Evolutionary conservation across 169 alveolate genomes (phyloP).

Genomic region (Eimeria falciformis): DNA sequence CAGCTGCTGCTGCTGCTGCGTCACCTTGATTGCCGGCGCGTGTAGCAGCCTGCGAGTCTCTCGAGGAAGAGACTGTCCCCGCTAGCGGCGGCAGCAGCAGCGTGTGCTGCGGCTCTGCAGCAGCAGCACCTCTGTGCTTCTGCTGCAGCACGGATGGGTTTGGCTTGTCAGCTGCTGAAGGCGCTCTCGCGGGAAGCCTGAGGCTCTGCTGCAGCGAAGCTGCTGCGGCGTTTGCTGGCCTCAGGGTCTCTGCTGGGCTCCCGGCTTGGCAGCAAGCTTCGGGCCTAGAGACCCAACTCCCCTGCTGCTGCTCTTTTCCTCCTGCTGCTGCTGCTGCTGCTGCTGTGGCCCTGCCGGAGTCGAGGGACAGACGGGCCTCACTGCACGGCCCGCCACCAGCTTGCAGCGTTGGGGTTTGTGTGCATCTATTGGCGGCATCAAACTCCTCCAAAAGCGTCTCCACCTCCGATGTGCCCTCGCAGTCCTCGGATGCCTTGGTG

Average conservation of each 20-base stretch:
- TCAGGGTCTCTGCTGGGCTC: too few relatives aligned
- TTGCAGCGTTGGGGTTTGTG: too few relatives aligned
- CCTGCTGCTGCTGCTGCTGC: constrained; percentile 35
- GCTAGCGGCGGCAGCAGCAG: constrained; percentile 7
- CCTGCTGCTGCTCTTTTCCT: too few relatives aligned
- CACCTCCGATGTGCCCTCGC: background rate
- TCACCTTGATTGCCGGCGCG: background rate
- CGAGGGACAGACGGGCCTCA: too few relatives aligned
- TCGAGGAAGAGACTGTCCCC: too few relatives aligned
- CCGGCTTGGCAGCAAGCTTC: too few relatives aligned
- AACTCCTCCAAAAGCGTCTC: background rate
- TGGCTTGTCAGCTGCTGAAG: background rate
- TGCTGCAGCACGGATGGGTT: background rate
- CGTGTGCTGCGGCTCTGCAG: background rate
- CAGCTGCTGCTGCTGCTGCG: constrained; percentile 1
- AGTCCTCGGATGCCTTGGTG: background rate
- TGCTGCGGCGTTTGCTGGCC: too few relatives aligned
- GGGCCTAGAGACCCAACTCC: too few relatives aligned
- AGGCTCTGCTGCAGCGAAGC: too few relatives aligned
- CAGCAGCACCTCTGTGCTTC: background rate
- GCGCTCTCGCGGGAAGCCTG: too few relatives aligned
- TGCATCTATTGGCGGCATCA: too few relatives aligned
- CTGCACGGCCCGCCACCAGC: too few relatives aligned
- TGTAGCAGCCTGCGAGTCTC: background rate
- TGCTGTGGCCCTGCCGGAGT: background rate